These are phyloP conservation scores for Colletotrichum tropicale DNA, from an alignment of 2,329 filamentous ascomycete genomes.

Conservation along the genomic window DNA sequence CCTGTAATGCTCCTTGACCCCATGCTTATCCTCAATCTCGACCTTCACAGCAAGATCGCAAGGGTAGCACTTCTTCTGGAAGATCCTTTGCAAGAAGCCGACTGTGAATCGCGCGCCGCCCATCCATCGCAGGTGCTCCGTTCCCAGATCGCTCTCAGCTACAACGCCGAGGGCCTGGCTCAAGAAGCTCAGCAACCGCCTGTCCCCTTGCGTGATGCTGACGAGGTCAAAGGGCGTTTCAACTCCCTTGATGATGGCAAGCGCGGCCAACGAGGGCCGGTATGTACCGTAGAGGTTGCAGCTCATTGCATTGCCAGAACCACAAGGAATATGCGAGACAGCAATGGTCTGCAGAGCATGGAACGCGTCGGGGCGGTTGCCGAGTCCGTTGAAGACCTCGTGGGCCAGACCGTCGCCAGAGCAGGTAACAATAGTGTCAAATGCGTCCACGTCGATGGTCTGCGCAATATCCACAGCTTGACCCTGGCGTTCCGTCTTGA, in stretches of 20 bases:
- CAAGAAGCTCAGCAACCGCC: conserved; percentile 81
- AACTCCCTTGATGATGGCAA: conserved; percentile 86
- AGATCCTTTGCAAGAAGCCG: conserved; percentile 78
- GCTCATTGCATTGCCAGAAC: conserved; percentile 92
- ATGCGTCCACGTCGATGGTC: conserved; percentile 77
- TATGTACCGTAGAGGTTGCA: conserved; percentile 87
- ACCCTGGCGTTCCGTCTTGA: conserved; percentile 72
- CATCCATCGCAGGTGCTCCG: conserved; percentile 94
- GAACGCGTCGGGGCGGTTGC: conserved; percentile 74
- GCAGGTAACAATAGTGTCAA: conserved; percentile 85
- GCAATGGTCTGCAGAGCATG: conserved; percentile 78
- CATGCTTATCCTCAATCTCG: conserved; percentile 76
- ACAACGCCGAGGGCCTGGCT: conserved; percentile 90
- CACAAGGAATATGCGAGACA: conserved; percentile 87
- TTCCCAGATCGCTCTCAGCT: conserved; percentile 87
- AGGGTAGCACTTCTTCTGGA: conserved; percentile 81
- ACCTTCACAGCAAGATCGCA: conserved; percentile 88
- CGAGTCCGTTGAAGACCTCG: conserved; percentile 94
- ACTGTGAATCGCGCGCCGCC: conserved; percentile 83
- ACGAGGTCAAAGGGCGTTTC: conserved; percentile 85
- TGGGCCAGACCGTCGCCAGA: conserved; percentile 92
- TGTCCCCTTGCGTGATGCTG: conserved; percentile 82
- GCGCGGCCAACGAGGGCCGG: conserved; percentile 74
- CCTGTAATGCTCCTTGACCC: conserved; percentile 76
- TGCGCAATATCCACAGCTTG: conserved; percentile 81